A percentile compares a stretch with the other conserved stretches of the same genome.
Evolutionary conservation across 495 filamentous ascomycete genomes (phyloP).

Genomic region (Penicillium diatomitis): DNA sequence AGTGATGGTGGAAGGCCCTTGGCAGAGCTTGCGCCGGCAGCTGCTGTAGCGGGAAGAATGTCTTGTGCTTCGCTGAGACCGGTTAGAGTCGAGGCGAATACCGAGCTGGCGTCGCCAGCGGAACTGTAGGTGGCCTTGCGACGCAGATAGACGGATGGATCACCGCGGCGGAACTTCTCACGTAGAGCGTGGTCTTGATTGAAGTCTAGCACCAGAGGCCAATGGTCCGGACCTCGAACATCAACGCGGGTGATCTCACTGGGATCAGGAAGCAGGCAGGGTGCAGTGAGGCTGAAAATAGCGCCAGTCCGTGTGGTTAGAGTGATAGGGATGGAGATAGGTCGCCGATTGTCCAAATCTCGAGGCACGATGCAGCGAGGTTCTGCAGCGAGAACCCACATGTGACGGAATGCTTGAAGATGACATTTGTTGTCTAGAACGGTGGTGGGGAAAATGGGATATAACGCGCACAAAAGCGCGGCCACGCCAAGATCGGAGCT

Average conservation of each 20-base stretch:
- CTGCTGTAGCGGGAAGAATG: conserved; percentile 23
- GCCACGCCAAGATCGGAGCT: conserved; percentile 83
- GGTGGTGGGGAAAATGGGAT: conserved; percentile 80
- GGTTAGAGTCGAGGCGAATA: conserved; percentile 66
- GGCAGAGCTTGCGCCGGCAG: conserved; percentile 14
- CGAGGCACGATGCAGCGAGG: conserved; percentile 77
- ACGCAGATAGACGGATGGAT: conserved; percentile 73
- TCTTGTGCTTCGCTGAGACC: conserved; percentile 35
- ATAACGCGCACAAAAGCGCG: conserved; percentile 82
- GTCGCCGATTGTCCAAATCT: conserved; percentile 72
- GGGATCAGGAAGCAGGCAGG: conserved; percentile 79
- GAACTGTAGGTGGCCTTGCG: conserved; percentile 61
- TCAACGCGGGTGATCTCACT: conserved; percentile 55
- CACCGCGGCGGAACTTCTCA: conserved; percentile 56
- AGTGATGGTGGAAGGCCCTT: conserved; percentile 26
- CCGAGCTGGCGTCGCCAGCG: conserved; percentile 44
- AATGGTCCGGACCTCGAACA: conserved; percentile 65
- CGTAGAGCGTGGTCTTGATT: conserved; percentile 49
- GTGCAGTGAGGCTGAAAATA: conserved; percentile 42
- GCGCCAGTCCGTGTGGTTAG: conserved; percentile 44
- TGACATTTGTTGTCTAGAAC: conserved; percentile 91
- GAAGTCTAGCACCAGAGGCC: conserved; percentile 79
- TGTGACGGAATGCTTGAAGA: conserved; percentile 91
- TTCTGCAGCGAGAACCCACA: conserved; percentile 93
- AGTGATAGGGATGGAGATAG: conserved; percentile 62